These are phyloP conservation scores for Huntiella bhutanensis DNA, from an alignment of 2,329 filamentous ascomycete species.

Conservation along the genomic window DNA sequence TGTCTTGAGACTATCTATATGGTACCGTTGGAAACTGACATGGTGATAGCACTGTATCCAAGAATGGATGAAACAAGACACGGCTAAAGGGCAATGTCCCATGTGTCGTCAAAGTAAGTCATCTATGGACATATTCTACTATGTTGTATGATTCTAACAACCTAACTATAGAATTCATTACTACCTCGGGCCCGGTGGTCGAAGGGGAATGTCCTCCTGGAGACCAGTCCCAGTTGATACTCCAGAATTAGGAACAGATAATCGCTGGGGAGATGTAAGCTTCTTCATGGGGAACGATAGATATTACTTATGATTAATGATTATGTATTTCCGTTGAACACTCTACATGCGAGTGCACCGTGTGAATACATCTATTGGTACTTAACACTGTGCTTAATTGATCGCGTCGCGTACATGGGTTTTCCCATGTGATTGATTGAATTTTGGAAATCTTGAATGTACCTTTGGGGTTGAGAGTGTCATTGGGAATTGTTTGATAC, in stretches of 20 bases:
- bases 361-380: neutral
- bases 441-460: neutral
- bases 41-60: slow-evolving; percentile 66
- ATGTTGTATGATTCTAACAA: neutral
- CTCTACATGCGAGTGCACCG: neutral
- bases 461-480: neutral
- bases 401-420: neutral
- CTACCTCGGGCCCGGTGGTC: neutral
- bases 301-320: too few relatives aligned
- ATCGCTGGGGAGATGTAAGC: too few relatives aligned
- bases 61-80: slow-evolving; percentile 91
- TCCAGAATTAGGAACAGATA: too few relatives aligned
- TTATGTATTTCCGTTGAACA: neutral
- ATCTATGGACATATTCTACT: neutral
- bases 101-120: slow-evolving; percentile 85
- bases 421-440: too few relatives aligned
- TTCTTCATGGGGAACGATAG: too few relatives aligned
- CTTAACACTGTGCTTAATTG: slow-evolving; percentile 7
- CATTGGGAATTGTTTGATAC: neutral
- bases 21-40: neutral
- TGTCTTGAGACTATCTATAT: slow-evolving; percentile 15
- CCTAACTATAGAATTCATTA: slow-evolving; percentile 6
- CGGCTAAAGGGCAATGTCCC: slow-evolving; percentile 81
- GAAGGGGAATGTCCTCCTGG: neutral
- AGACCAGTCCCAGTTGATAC: neutral